Evolutionary conservation across 768 basidiomycete species (phyloP), one percentile per base, ranked within the genome.

Genomic region (Collybia nuda): DNA sequence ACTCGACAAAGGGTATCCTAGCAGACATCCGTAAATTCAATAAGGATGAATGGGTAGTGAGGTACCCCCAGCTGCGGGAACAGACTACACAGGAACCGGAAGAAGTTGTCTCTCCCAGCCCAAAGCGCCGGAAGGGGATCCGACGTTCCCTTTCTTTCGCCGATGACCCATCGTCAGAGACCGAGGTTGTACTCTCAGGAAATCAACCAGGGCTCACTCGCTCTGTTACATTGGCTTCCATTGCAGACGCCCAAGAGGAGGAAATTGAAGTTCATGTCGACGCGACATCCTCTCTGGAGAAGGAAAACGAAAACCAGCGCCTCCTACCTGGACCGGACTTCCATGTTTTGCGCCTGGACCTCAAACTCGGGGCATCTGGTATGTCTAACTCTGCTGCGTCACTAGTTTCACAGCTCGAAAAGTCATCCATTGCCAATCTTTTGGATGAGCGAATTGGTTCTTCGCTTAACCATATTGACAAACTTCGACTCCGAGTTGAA

Each of bases 391-490:
- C 86, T 14, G 79, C 82, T 19, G 71, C 85, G 2, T 78, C 82
- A 23, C 84, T 99, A 35, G 93, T 98, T 53, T 84, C 90, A 3
- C 91, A 94, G 54, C 84, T 99, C 47, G 93, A 98, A 73, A 93
- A 92, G 62, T 78, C 84, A 2, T 96, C 94, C 24, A 93, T 98
- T 54, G 90, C 95, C 40, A 91, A 90, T 49, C 82, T 99, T 36
- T 71, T 98, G 38, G 91, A 93, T 64, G 91, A 91, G 51, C 86
- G 93, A 35, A 83, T 99, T 59, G 73, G 74, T 14, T 68, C 83
- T 19, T 82, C 93, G 18, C 68, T 90, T 48, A 76, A 77, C 19
- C 94, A 98, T 64, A 81, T 98, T 52, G 80, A 88, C 52, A 88
- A 88, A 58, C 86, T 99, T 54, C 86, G 87, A 28, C 77, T 82